phyloP scores from a whole-genome alignment of 1,284 basidiomycete genomes.

The Malassezia furfur region DNA sequence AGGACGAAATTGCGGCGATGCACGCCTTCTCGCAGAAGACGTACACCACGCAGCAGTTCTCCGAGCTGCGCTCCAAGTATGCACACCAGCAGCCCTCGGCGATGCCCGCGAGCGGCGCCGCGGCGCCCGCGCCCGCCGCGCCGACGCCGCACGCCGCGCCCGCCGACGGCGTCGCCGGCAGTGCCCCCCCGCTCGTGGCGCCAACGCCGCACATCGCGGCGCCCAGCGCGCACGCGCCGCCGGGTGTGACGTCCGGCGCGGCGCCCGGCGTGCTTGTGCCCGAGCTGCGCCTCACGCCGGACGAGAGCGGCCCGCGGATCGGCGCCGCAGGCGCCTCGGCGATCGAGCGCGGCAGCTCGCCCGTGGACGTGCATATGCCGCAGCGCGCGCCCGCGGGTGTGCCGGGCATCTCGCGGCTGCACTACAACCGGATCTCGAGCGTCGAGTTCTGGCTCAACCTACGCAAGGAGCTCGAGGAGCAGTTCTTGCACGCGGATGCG shows the following conservation, averaged over 20 bases:
- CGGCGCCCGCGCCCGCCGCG: not conserved
- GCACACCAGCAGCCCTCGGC: conserved; percentile 7
- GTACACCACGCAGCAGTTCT: conserved; percentile 36
- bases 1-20: conserved; percentile 50
- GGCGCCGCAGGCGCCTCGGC: not conserved
- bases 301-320: conserved; percentile 18
- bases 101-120: not conserved
- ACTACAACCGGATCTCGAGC: conserved; percentile 27
- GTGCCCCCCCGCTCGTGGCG: conserved; percentile 16
- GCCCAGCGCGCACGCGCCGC: not conserved
- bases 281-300: conserved; percentile 43
- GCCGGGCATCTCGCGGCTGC: conserved; percentile 35
- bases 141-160: conserved; percentile 3
- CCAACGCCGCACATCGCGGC: conserved; percentile 4
- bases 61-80: conserved; percentile 14
- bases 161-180: conserved; percentile 7
- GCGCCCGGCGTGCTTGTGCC: conserved; percentile 31
- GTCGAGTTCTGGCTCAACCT: conserved; percentile 41
- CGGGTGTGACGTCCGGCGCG: conserved; percentile 20
- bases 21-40: conserved; percentile 50
- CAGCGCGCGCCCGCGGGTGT: conserved; percentile 18
- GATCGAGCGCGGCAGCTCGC: not conserved
- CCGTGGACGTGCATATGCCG: conserved; percentile 16
- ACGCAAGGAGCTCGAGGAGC: conserved; percentile 29
- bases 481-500: conserved; percentile 20